Base-by-base conservation (phyloP, 768 basidiomycete genomes). In the Pleurotus tuber-regium region DNA sequence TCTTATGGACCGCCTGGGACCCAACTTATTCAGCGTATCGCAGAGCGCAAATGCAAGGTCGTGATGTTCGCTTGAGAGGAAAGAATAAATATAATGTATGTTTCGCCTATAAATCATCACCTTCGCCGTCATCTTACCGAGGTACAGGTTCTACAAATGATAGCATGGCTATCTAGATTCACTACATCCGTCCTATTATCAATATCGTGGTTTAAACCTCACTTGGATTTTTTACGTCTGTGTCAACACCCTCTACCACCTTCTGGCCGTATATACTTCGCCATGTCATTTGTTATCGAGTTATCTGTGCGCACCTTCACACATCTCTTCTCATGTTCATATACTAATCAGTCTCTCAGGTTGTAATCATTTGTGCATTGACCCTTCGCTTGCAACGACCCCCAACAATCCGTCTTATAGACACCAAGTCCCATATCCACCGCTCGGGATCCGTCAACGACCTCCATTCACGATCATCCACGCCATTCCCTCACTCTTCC, bases 1-100 rank as follows among this genome's bases (percentile, higher is more conserved):
- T 93, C 12, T 60, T 86, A 4, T 95, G 92, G 86, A 83, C 83
- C 0, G 82, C 77, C 1, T 96, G 93, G 93, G 84, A 96, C 62
- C 92, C 91, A 10, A 88, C 87, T 16, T 92, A 92, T 65, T 67
- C 77, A 19, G 71, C 78, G 8, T 70, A 80, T 49, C 76, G 76
- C 56, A 76, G 70, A 57, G 82, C 85, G 10, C 77, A 80, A 58
- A 70, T 78, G 35, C 88, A 91, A 70, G 87, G 89, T 2, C 80
- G 88, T 16, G 78, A 83, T 54, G 75, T 91, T 19, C 80, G 86
- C 43, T 70, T 89, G 29, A 75, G 72, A 23, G 87, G 89, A 18
- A 87, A 83, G 64, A 67, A 66, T 7, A 61, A 65, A 52, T 88
- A 92, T 61, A 82, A 79, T 55, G 89, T 86, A 61, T 50, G 84